Conservation (phyloP, 768 basidiomycete species). For the Sporobolomyces roseus region DNA sequence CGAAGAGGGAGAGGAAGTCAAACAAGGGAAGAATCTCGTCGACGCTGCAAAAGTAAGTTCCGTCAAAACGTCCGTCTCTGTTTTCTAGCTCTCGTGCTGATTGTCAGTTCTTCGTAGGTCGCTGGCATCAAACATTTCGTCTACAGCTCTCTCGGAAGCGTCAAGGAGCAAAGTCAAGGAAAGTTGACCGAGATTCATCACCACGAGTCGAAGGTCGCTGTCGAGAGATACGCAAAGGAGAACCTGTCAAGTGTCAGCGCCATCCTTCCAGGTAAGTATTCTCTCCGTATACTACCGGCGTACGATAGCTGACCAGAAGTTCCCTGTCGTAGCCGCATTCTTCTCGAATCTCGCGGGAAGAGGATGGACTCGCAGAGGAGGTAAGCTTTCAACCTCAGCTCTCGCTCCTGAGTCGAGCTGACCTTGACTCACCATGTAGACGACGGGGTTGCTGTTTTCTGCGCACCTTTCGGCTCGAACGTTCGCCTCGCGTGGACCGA, state of each 20-base stretch:
- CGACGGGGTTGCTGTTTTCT: background rate
- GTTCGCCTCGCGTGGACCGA: constrained; percentile 10
- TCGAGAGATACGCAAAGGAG: background rate
- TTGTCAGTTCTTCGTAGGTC: background rate
- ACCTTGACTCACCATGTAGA: background rate
- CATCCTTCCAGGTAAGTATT: constrained; percentile 1
- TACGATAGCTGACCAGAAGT: background rate
- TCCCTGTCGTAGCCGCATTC: background rate
- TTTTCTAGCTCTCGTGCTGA: background rate
- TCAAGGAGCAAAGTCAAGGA: constrained; percentile 8
- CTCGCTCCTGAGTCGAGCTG: background rate
- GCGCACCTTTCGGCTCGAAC: background rate
- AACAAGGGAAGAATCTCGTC: constrained; percentile 15
- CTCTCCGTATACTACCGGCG: no score
- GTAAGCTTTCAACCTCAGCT: background rate
- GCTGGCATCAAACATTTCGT: constrained; percentile 37
- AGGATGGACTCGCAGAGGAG: background rate
- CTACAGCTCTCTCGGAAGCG: constrained; percentile 26
- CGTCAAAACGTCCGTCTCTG: background rate
- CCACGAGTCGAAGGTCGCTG: constrained; percentile 20
- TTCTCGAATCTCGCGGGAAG: background rate
- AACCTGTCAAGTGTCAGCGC: background rate
- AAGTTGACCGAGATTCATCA: constrained; percentile 21
- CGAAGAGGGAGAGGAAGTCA: background rate
- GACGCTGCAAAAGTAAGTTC: constrained; percentile 15